These are phyloP conservation scores for Curvularia sp. DNA, from an alignment of 2,329 filamentous ascomycete genomes.

Conservation along the genomic window DNA sequence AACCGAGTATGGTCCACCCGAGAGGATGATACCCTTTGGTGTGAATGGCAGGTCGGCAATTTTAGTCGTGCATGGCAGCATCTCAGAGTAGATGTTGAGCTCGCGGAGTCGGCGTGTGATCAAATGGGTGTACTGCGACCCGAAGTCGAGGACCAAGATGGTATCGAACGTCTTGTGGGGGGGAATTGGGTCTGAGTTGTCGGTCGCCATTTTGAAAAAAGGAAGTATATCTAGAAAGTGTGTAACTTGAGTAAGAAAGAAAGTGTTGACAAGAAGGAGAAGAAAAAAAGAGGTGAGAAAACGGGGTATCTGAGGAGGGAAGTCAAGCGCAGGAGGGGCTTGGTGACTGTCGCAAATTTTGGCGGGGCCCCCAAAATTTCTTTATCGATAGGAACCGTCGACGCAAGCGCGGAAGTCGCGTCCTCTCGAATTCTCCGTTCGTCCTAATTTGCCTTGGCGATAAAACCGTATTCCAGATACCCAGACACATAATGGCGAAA, in stretches of 20 bases:
- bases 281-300: constrained; percentile 12
- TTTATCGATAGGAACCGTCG: constrained; percentile 20
- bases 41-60: constrained; percentile 76
- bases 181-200: constrained; percentile 52
- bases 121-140: constrained; percentile 75
- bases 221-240: constrained; percentile 3
- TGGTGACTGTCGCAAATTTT: constrained; percentile 27
- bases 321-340: constrained; percentile 17
- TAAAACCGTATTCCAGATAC: neutral
- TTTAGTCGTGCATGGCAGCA: constrained; percentile 87
- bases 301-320: constrained; percentile 12
- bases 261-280: constrained; percentile 13
- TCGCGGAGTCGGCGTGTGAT: constrained; percentile 78
- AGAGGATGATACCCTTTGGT: constrained; percentile 83
- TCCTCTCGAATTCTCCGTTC: constrained; percentile 8
- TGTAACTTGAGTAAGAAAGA: constrained; percentile 23
- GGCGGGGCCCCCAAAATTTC: constrained; percentile 14
- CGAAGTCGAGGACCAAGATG: constrained; percentile 75
- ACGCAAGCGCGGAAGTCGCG: constrained; percentile 14
- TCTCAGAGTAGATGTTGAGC: constrained; percentile 83
- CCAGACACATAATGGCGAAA: constrained; percentile 44
- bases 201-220: constrained; percentile 46
- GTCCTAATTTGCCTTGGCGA: neutral
- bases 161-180: constrained; percentile 66
- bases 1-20: constrained; percentile 77